Evolutionary conservation across 352 stramenopile genomes (phyloP), one percentile per base, ranked within the genome.

Genomic region (Pythium guiyangense): DNA sequence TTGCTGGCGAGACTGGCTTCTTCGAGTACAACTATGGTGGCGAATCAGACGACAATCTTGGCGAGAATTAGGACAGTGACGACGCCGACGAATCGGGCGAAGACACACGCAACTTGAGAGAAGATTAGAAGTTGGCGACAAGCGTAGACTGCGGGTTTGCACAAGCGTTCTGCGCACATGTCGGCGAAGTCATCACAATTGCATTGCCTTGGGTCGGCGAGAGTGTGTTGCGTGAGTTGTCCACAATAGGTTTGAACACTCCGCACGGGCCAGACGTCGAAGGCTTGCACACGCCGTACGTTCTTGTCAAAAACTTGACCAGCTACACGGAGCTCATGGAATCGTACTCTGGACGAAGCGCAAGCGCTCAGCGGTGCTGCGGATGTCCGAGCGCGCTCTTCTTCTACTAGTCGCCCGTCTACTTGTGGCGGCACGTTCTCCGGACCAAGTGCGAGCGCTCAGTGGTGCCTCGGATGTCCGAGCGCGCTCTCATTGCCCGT

Each of bases 261-360:
- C 48, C 58, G 6, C 49, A 47, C 15, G 48, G 58, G 18, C 42
- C 57, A 1, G 49, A 69, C 27, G 49, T 31, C 0, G 17, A 60
- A 1, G 57, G 40, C 51, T 14, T 48, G 31, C 51, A 57, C 37
- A 57, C 51, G 1, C 51, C 26, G 8, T 57, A 49, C 51, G 51
- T 40, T 8, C 51, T 37, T 22, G 26, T 49, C 6, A 49, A 63
- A 12, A 61, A 49, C 53, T 27, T 60, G 0, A 8, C 9, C 10
- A 10, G 15, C 15, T 46, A 46, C 18, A 10, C 40, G 15, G 22
- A 46, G 5, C 10, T 46, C 10, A 10, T 46, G 15, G 40, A 46
- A 10, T 46, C 40, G 3, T 46, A 46, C 40, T 46, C 14, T 8
- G 40, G 40, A 10, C 40, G 11, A 17, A 46, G 20, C 40, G n/a